Conservation (phyloP, 75 land plant species). For the Isoetes taiwanensis region DNA sequence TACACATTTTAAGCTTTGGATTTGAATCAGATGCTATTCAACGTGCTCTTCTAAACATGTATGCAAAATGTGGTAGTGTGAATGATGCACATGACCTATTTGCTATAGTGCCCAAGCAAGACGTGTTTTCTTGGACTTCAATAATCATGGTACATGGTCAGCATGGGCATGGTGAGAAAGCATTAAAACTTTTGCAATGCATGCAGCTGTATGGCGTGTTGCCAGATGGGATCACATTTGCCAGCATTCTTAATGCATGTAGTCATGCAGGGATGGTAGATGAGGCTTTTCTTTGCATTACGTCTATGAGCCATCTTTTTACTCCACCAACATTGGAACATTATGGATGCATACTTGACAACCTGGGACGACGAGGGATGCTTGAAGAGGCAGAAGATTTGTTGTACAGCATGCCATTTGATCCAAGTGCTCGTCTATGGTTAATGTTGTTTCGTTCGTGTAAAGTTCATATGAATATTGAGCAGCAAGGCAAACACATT, state of each 20-base stretch:
- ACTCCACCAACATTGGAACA: background rate
- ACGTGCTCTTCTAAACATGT: too few species aligned
- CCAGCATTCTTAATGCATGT: background rate
- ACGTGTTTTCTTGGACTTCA: background rate
- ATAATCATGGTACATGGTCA: background rate
- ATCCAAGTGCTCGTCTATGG: too few species aligned
- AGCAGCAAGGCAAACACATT: too few species aligned
- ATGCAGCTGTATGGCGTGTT: conserved; percentile 1
- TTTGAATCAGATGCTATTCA: too few species aligned
- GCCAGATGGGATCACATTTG: background rate
- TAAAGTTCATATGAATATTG: too few species aligned
- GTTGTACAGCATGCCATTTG: background rate
- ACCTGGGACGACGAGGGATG: background rate
- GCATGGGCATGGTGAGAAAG: background rate
- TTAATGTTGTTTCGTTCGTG: too few species aligned
- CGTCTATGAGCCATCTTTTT: background rate
- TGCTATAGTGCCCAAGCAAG: background rate
- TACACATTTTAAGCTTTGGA: too few species aligned
- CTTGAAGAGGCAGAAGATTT: background rate
- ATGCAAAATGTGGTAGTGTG: too few species aligned
- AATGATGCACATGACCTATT: too few species aligned
- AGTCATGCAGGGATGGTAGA: background rate
- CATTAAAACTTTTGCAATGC: too few species aligned
- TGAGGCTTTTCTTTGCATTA: background rate
- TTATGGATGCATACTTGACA: background rate